Conservation (phyloP, 2,329 filamentous ascomycete species). For the Talaromyces pinophilus region DNA sequence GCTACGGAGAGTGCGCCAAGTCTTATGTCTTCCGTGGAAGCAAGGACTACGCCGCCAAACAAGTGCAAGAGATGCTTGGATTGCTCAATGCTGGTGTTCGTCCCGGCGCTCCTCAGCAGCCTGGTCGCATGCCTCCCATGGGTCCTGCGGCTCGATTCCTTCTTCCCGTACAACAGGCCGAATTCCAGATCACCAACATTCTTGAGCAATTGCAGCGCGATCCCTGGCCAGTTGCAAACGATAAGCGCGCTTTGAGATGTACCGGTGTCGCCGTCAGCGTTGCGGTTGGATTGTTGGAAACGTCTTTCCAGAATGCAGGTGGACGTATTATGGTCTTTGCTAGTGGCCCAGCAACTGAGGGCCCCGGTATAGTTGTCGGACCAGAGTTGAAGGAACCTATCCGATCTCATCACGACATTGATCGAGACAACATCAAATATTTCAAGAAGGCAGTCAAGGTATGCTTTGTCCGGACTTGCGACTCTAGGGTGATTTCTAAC, state of each 20-base stretch:
- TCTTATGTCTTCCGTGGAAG: slow-evolving; percentile 97
- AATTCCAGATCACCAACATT: slow-evolving; percentile 95
- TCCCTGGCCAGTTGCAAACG: slow-evolving; percentile 94
- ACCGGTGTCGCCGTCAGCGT: slow-evolving; percentile 96
- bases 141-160: slow-evolving; percentile 87
- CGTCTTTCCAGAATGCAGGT: slow-evolving; percentile 92
- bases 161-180: slow-evolving; percentile 89
- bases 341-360: slow-evolving; percentile 91
- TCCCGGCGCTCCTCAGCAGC: slow-evolving; percentile 69
- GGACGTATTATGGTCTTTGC: slow-evolving; percentile 97
- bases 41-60: slow-evolving; percentile 97
- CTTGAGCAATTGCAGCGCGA: slow-evolving; percentile 95
- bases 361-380: slow-evolving; percentile 93
- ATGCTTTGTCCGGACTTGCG: slow-evolving; percentile 29
- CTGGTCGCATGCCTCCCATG: slow-evolving; percentile 72
- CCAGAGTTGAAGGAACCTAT: slow-evolving; percentile 95
- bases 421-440: slow-evolving; percentile 98
- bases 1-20: slow-evolving; percentile 96
- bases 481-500: slow-evolving; percentile 23
- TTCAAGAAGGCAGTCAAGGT: slow-evolving; percentile 99
- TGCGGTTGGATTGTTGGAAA: slow-evolving; percentile 87
- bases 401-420: slow-evolving; percentile 97
- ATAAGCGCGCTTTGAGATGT: slow-evolving; percentile 85
- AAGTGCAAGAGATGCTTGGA: slow-evolving; percentile 99
- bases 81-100: slow-evolving; percentile 71